Percentiles rank a stretch among this genome's conserved stretches.
Evolutionary conservation across 2,329 filamentous ascomycete species (phyloP).

Genomic region (Fusarium multiceps): DNA sequence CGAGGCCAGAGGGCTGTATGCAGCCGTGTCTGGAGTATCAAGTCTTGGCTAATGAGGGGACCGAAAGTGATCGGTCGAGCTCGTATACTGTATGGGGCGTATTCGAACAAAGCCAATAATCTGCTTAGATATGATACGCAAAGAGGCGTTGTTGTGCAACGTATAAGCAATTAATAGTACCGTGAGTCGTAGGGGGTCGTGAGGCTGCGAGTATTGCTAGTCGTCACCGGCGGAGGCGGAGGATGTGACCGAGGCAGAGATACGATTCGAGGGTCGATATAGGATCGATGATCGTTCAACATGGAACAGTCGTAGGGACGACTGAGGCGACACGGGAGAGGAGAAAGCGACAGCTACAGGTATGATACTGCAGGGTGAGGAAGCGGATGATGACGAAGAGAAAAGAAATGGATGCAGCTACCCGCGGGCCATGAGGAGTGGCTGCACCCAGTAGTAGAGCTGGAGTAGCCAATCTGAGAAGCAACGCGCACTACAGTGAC

Average conservation of each 20-base stretch:
- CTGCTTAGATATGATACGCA: conserved; percentile 39
- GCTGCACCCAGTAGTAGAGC: conserved; percentile 28
- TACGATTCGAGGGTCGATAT: conserved; percentile 33
- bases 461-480: conserved; percentile 30
- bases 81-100: conserved; percentile 49
- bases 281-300: conserved; percentile 31
- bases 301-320: conserved; percentile 17
- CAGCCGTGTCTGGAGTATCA: conserved; percentile 43
- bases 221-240: conserved; percentile 32
- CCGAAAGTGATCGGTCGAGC: conserved; percentile 44
- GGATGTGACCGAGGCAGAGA: conserved; percentile 24
- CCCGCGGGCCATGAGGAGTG: conserved; percentile 45
- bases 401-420: conserved; percentile 44
- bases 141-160: conserved; percentile 43
- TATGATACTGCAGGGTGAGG: conserved; percentile 4
- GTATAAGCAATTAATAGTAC: conserved; percentile 39
- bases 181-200: conserved; percentile 21
- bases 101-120: conserved; percentile 42
- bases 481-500: conserved; percentile 37
- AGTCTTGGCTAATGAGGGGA: conserved; percentile 35
- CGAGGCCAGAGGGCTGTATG: conserved; percentile 38
- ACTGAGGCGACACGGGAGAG: conserved; percentile 8
- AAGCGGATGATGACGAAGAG: conserved; percentile 23
- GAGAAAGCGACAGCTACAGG: conserved; percentile 17
- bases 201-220: conserved; percentile 40